phyloP scores from a whole-genome alignment of 805 yeast genomes.

The Jamesozyma hellenica region DNA sequence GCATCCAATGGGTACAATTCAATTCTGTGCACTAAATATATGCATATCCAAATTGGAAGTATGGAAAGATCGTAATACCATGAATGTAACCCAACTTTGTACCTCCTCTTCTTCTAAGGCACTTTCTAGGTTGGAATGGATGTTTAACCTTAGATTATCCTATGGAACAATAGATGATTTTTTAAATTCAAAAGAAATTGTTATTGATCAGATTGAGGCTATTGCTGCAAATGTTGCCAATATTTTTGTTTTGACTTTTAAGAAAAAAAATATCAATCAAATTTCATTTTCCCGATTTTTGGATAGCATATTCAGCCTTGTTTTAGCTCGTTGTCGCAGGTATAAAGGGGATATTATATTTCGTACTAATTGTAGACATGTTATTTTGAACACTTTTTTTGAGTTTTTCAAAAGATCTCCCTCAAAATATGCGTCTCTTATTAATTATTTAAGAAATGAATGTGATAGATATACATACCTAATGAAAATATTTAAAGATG shows the following conservation, averaged over 20 bases:
- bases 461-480: neutral
- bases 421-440: neutral
- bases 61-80: slow-evolving; percentile 25
- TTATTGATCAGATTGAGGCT: slow-evolving; percentile 5
- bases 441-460: neutral
- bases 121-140: slow-evolving; percentile 17
- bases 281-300: neutral
- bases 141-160: slow-evolving; percentile 28
- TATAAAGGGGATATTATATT: too few species aligned
- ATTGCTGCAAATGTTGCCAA: slow-evolving; percentile 4
- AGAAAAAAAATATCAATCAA: neutral
- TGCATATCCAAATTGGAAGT: slow-evolving; percentile 28
- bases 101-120: slow-evolving; percentile 12
- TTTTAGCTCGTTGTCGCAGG: neutral
- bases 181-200: slow-evolving; percentile 10
- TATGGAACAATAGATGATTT: slow-evolving; percentile 22
- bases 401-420: neutral
- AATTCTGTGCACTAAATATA: slow-evolving; percentile 37
- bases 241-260: slow-evolving; percentile 3
- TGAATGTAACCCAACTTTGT: slow-evolving; percentile 9
- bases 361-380: neutral
- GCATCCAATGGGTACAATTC: slow-evolving; percentile 10
- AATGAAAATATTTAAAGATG: neutral
- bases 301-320: neutral
- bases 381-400: neutral